Base-by-base conservation (phyloP, 2,329 filamentous ascomycete genomes). In the Alternaria gansuensis region DNA sequence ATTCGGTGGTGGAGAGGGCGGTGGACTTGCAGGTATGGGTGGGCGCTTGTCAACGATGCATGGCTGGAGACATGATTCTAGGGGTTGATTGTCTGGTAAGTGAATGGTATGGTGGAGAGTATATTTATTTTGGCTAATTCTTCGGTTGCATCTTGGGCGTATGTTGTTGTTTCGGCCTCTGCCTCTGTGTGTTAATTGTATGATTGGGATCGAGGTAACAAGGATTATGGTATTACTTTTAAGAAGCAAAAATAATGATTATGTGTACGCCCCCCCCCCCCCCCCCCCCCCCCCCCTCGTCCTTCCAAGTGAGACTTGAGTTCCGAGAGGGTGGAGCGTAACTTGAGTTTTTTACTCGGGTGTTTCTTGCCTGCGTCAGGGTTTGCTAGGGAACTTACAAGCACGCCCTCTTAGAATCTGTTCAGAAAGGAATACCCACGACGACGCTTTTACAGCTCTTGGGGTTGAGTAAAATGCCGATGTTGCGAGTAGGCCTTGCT, bases 1-100 rank as follows among this genome's bases (percentile, higher is more conserved):
- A 5, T 69, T 44, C 48, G 64, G 57, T 31, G 65, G 26, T 33
- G 62, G 57, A 36, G 63, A 39, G 29, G 49, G 37, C 14, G 58
- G 53, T 14, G 59, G 57, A 6, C 46, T 59, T 17, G 51, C 51
- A 40, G 52, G 55, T 4, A 31, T 64, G 34, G 49, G 62, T 1
- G 57, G 56, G 26, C 49, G 56, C 13, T 51, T 66, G 46, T 40
- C 37, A 58, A 61, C 13, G 52, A 37, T 64, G 52, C 59, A 59
- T 49, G 67, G 66, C 8, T 70, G 68, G 68, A 53, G 62, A 17
- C 56, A 64, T 45, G 65, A 66, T 36, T 26, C 41, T 10, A 60
- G 68, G 29, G 63, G 63, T 4, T 66, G 54, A 65, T 28, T 7
- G 17, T 24, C 23, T 23, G 17, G 33, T 6, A 26, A 34, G 29